phyloP scores from a whole-genome alignment of 2,329 filamentous ascomycete species.

The Cadophora sp. region DNA sequence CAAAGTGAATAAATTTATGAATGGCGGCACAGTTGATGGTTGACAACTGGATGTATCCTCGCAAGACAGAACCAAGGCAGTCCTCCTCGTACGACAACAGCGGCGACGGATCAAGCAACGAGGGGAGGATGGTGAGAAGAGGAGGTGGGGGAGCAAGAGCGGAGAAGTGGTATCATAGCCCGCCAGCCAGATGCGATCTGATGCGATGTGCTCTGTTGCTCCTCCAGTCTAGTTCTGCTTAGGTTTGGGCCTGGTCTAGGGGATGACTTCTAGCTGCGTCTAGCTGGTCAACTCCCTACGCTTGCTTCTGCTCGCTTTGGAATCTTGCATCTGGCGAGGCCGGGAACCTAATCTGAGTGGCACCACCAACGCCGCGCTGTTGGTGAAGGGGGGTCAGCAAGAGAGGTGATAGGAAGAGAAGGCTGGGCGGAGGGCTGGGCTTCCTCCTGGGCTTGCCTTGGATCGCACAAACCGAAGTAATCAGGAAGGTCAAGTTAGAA shows the following conservation, averaged over 20 bases:
- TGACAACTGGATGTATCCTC: neutral
- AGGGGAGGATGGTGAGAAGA: neutral
- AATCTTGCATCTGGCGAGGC: neutral
- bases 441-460: neutral
- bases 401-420: conserved; percentile 1
- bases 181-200: neutral
- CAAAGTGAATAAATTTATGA: neutral
- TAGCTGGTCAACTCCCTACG: neutral
- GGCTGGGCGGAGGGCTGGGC: conserved; percentile 1
- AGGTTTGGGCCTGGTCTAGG: conserved; percentile 1
- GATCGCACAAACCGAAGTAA: neutral
- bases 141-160: neutral
- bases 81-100: neutral
- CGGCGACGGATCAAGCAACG: neutral
- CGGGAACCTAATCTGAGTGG: conserved; percentile 10
- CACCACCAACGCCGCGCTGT: neutral
- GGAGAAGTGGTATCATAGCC: neutral
- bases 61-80: neutral
- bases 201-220: too few species aligned
- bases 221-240: neutral
- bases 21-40: neutral
- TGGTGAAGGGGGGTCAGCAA: conserved; percentile 6
- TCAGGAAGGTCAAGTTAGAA: conserved; percentile 5
- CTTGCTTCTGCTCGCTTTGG: neutral
- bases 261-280: neutral